Evolutionary conservation across 108 stramenopile species (phyloP), one percentile per base, ranked within the genome.

Genomic region (Cyclotella baltica): DNA sequence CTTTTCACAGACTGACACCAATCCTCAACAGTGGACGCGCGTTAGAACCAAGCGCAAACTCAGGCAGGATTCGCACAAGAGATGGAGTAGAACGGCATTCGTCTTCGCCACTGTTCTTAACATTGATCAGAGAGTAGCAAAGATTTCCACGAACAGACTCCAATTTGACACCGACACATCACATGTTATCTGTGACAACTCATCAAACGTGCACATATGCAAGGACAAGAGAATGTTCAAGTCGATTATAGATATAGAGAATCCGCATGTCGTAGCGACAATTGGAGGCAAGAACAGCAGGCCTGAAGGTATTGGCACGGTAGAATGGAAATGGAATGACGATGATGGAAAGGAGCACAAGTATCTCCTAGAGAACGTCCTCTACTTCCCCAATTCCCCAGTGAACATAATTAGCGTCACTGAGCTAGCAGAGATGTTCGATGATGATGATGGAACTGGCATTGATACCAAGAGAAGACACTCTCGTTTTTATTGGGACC

Each of bases 341-440:
- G 67, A 68, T 25, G 19, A 1, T 34, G 67, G 67, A 2, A 53
- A 15, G 1, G 16, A 31, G 29, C 67, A 68, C 38, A 13, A 35
- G 19, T 33, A 68, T 19, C 1, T 20, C 2, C 22, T 68, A 2
- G 2, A 51, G 15, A 34, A 68, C 35, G 11, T 53, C 15, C 22
- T 34, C 2, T 53, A 52, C 43, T 68, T 68, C 25, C 67, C 67
- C 13, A 27, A 68, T 9, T 52, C 67, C 3, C 67, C 31, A 33
- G 35, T 68, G n/a, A 68, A 68, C 30, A 68, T 68, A 13, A 6
- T 68, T 13, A 68, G 50, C 25, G 22, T 68, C 8, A 68, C 51
- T 15, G 29, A 51, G 8, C 53, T 68, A 20, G 67, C 67, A 10
- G 31, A 68, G 34, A 29, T 22, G 19, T 16, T 53, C 33, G 23